phyloP scores from a whole-genome alignment of 2,329 filamentous ascomycete genomes.

The Thermoascus crustaceus region DNA sequence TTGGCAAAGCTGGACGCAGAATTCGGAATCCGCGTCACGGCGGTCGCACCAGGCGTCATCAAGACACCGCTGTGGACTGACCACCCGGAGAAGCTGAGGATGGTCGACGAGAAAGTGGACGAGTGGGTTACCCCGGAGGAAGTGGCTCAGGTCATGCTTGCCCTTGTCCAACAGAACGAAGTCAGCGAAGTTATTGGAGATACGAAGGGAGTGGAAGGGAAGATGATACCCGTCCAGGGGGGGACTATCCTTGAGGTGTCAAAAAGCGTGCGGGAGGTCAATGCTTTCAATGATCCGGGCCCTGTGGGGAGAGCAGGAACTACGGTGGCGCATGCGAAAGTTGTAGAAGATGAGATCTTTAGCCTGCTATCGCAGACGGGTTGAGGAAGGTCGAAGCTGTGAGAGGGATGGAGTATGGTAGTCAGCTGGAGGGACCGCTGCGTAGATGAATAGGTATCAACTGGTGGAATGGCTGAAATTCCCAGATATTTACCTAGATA shows the following conservation, averaged over 20 bases:
- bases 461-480: too few relatives aligned
- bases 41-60: conserved; percentile 53
- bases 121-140: conserved; percentile 54
- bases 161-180: conserved; percentile 44
- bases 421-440: too few relatives aligned
- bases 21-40: conserved; percentile 50
- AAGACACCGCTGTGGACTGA: conserved; percentile 56
- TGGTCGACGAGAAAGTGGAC: conserved; percentile 42
- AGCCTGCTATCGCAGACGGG: conserved; percentile 38
- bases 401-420: too few relatives aligned
- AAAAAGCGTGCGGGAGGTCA: conserved; percentile 45
- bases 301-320: conserved; percentile 41
- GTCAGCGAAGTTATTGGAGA: conserved; percentile 30
- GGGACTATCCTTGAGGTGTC: conserved; percentile 51
- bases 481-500: too few relatives aligned
- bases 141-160: conserved; percentile 52
- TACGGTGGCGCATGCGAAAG: conserved; percentile 35
- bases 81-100: conserved; percentile 51
- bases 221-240: conserved; percentile 32
- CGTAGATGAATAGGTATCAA: too few relatives aligned
- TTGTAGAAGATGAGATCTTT: conserved; percentile 43
- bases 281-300: conserved; percentile 46
- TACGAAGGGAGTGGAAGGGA: conserved; percentile 19
- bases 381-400: conserved; percentile 39
- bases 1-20: conserved; percentile 41